Evolutionary conservation across 2,329 filamentous ascomycete species (phyloP).

Genomic region (Capronia coronata): DNA sequence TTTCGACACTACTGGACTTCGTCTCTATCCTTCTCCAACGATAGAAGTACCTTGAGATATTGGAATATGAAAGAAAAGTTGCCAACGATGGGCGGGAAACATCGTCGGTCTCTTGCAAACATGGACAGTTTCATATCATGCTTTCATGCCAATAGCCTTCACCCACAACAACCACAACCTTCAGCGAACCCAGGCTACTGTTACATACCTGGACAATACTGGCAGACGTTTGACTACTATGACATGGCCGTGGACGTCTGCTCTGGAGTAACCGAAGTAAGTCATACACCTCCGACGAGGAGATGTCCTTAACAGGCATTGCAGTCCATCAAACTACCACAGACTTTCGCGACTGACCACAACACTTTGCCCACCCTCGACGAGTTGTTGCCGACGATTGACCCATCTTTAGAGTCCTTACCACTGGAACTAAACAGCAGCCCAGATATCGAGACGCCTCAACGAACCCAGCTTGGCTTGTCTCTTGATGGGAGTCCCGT

Average conservation of each 20-base stretch:
- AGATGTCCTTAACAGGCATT: not conserved
- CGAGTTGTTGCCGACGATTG: conserved; percentile 1
- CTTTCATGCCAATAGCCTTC: conserved; percentile 8
- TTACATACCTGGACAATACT: conserved; percentile 14
- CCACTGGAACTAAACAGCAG: conserved; percentile 3
- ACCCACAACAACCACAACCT: conserved; percentile 1
- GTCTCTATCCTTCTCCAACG: no score
- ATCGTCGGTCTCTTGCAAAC: not conserved
- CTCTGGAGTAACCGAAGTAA: conserved; percentile 11
- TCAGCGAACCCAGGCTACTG: conserved; percentile 4
- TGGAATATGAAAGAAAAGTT: conserved; percentile 10
- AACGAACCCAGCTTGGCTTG: not conserved
- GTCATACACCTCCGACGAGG: not conserved
- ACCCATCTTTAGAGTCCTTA: conserved; percentile 4
- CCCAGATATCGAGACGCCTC: conserved; percentile 2
- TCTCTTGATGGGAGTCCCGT: conserved; percentile 5
- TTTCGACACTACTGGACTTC: not conserved
- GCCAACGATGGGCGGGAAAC: not conserved
- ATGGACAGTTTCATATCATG: conserved; percentile 12
- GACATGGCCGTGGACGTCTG: conserved; percentile 12
- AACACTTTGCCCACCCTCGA: not conserved
- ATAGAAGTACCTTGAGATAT: no score
- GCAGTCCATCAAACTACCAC: conserved; percentile 2
- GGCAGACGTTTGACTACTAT: conserved; percentile 15
- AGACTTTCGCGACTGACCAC: not conserved